A percentile compares a stretch with the other conserved stretches of the same genome.
These are phyloP conservation scores for Kingdonia uniflora DNA, from an alignment of 164 flowering plant genomes.

Conservation along the genomic window DNA sequence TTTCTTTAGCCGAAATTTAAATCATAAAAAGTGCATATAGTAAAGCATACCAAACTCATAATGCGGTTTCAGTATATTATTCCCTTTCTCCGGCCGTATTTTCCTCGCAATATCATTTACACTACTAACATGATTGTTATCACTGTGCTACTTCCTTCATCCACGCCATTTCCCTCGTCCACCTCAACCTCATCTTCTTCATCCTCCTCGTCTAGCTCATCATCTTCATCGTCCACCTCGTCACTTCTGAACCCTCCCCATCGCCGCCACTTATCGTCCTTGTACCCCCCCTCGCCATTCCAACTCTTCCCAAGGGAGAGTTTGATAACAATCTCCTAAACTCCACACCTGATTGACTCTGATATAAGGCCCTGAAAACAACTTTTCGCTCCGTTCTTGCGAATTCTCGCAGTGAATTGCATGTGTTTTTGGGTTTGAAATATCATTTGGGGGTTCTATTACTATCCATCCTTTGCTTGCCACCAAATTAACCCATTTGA, in stretches of 20 bases:
- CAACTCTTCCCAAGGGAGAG: conserved; percentile 23
- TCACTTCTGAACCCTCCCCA: conserved; percentile 18
- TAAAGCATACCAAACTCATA: conserved; percentile 1
- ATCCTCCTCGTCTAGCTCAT: conserved; percentile 31
- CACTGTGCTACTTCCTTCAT: conserved; percentile 14
- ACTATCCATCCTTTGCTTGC: too few species aligned
- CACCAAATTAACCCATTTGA: too few species aligned
- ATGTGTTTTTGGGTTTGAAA: too few species aligned
- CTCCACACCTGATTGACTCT: conserved; percentile 21
- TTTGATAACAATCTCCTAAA: conserved; percentile 9
- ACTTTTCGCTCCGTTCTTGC: conserved; percentile 27
- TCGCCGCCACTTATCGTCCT: conserved; percentile 15
- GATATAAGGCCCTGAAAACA: conserved; percentile 18
- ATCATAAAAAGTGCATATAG: too few species aligned
- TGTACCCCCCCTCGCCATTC: conserved; percentile 26
- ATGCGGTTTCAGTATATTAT: conserved; percentile 24
- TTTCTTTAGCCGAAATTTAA: too few species aligned
- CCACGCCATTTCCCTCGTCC: conserved; percentile 32
- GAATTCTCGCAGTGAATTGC: too few species aligned
- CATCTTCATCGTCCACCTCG: conserved; percentile 35
- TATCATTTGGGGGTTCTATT: too few species aligned
- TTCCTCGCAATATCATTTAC: conserved; percentile 20
- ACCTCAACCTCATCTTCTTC: conserved; percentile 50
- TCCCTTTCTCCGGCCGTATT: conserved; percentile 23
- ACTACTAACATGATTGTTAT: conserved; percentile 19